phyloP scores from a whole-genome alignment of 768 basidiomycete species.

The Lentinula edodes region DNA sequence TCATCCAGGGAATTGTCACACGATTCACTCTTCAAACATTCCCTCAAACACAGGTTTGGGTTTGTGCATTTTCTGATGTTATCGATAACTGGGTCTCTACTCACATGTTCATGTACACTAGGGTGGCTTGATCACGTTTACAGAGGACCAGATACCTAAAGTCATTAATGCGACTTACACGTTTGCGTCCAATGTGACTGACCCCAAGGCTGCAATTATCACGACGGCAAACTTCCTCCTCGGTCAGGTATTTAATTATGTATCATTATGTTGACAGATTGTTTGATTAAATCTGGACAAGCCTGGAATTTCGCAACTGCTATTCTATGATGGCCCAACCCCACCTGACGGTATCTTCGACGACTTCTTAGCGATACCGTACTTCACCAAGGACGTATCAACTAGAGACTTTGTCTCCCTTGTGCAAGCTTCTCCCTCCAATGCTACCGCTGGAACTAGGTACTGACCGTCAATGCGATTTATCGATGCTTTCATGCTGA shows the following conservation, averaged over 20 bases:
- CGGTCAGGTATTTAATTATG: slow-evolving; percentile 25
- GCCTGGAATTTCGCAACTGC: slow-evolving; percentile 15
- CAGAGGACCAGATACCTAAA: slow-evolving; percentile 11
- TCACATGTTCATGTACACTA: slow-evolving; percentile 13
- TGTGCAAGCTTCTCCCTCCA: slow-evolving; percentile 19
- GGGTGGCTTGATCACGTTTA: slow-evolving; percentile 44
- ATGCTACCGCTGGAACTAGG: slow-evolving; percentile 21
- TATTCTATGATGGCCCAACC: slow-evolving; percentile 41
- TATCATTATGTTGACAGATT: neutral
- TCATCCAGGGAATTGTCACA: slow-evolving; percentile 50
- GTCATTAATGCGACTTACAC: slow-evolving; percentile 30
- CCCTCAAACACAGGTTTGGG: slow-evolving; percentile 58
- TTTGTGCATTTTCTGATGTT: slow-evolving; percentile 22
- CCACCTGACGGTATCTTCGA: slow-evolving; percentile 32
- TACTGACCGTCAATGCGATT: slow-evolving; percentile 7
- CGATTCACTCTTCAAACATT: slow-evolving; percentile 47
- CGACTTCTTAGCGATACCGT: slow-evolving; percentile 28
- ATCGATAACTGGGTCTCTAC: neutral
- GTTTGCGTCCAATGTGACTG: slow-evolving; percentile 35
- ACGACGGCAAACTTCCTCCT: slow-evolving; percentile 34
- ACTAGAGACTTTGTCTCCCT: slow-evolving; percentile 26
- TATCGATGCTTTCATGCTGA: neutral
- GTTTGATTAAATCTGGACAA: neutral
- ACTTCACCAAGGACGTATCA: slow-evolving; percentile 18
- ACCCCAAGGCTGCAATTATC: slow-evolving; percentile 48